A percentile compares a stretch with the other conserved stretches of the same genome.
Evolutionary conservation across 169 alveolate species (phyloP).

Genomic region (Eimeria maxima): DNA sequence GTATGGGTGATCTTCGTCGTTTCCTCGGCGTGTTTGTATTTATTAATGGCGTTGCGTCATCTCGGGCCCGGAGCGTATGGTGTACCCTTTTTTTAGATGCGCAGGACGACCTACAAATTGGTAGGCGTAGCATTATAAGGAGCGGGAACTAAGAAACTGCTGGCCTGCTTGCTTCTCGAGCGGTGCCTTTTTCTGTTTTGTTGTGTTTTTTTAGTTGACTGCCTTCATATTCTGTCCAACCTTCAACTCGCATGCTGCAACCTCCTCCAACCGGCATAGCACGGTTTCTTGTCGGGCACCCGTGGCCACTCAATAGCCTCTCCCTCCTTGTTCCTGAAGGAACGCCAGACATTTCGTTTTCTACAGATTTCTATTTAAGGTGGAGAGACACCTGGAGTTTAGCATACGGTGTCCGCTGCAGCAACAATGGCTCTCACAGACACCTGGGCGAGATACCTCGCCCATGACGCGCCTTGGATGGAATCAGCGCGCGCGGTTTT

Average conservation of each 20-base stretch:
- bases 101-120: background rate
- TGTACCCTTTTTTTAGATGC: background rate
- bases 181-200: background rate
- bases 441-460: slow-evolving; percentile 49
- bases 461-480: slow-evolving; percentile 71
- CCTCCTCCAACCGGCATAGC: background rate
- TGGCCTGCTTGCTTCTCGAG: background rate
- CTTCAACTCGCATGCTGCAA: slow-evolving; percentile 33
- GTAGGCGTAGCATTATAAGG: background rate
- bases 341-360: background rate
- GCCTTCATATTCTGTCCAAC: background rate
- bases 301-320: background rate
- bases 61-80: background rate
- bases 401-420: background rate
- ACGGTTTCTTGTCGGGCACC: background rate
- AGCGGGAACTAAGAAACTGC: background rate
- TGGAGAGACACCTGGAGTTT: background rate
- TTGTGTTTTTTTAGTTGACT: background rate
- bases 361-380: background rate
- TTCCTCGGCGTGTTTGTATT: background rate
- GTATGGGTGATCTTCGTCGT: background rate
- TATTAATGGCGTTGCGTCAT: slow-evolving; percentile 5
- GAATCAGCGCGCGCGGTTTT: background rate
- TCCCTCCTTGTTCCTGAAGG: background rate
- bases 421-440: slow-evolving; percentile 29